Percentiles rank a stretch among this genome's conserved stretches.
Evolutionary conservation across 345 rosid species (phyloP).

Genomic region (Psidium guajava): DNA sequence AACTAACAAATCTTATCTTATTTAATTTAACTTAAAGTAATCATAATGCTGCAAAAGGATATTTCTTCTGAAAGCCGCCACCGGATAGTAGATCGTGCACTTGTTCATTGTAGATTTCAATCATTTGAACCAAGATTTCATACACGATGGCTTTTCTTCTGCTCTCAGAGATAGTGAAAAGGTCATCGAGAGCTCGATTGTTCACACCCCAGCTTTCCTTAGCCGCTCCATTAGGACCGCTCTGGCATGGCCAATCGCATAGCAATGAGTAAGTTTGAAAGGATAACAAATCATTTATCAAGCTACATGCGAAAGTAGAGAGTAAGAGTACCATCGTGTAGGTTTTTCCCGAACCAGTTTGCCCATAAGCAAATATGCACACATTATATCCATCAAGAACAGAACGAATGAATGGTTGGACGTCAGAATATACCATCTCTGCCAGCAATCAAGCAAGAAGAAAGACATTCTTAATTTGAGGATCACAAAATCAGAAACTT

Average conservation of each 20-base stretch:
- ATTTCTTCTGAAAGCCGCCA: conserved; percentile 58
- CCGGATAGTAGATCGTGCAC: conserved; percentile 60
- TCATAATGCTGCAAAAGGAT: conserved; percentile 40
- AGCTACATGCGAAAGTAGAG: background rate
- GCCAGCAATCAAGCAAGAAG: conserved; percentile 15
- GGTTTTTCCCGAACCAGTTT: conserved; percentile 96
- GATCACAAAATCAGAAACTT: background rate
- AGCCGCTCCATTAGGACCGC: conserved; percentile 52
- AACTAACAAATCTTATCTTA: background rate
- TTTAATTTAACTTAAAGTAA: background rate
- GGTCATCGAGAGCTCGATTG: conserved; percentile 72
- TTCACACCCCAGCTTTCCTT: conserved; percentile 90
- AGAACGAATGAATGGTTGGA: conserved; percentile 60
- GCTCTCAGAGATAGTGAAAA: conserved; percentile 53
- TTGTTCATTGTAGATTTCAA: conserved; percentile 92
- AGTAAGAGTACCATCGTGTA: conserved; percentile 61
- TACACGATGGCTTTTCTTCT: conserved; percentile 42
- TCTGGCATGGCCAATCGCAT: conserved; percentile 23
- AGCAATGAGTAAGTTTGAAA: background rate
- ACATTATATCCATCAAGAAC: conserved; percentile 84
- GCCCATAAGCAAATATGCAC: conserved; percentile 98
- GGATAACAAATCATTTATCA: background rate
- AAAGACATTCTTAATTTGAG: background rate
- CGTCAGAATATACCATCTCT: conserved; percentile 72
- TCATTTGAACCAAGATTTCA: conserved; percentile 72